These are phyloP conservation scores for Volvariella volvacea DNA, from an alignment of 1,284 basidiomycete species.

Conservation along the genomic window DNA sequence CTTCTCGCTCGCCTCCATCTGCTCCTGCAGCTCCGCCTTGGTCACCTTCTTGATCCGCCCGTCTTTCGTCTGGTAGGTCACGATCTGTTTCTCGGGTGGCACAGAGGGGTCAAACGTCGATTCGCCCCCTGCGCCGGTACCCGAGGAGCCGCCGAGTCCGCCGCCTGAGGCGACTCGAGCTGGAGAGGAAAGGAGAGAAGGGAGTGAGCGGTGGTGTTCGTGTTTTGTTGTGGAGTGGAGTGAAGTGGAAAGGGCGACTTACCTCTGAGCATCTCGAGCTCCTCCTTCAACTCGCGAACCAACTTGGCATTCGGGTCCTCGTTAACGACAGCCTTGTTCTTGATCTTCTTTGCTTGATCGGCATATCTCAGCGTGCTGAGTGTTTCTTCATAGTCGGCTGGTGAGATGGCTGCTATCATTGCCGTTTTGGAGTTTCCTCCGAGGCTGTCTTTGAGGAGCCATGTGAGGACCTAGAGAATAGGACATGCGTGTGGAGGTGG, in stretches of 20 bases:
- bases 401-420: constrained; percentile 98
- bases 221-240: constrained; percentile 3
- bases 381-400: constrained; percentile 97
- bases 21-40: constrained; percentile 95
- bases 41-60: constrained; percentile 94
- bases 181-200: not conserved
- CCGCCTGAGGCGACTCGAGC: constrained; percentile 6
- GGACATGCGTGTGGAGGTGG: too few relatives aligned
- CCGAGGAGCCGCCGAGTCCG: constrained; percentile 47
- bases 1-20: constrained; percentile 95
- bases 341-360: constrained; percentile 99
- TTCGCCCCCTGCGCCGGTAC: constrained; percentile 60
- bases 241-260: constrained; percentile 20
- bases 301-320: constrained; percentile 99
- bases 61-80: constrained; percentile 90
- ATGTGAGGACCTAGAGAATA: constrained; percentile 76
- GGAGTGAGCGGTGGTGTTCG: not conserved
- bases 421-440: constrained; percentile 94
- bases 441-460: constrained; percentile 95
- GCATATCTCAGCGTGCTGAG: constrained; percentile 94
- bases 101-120: constrained; percentile 82
- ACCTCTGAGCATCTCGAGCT: constrained; percentile 86
- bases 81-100: constrained; percentile 92
- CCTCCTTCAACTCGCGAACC: constrained; percentile 97
- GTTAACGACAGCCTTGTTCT: constrained; percentile 98